A percentile compares a stretch with the other conserved stretches of the same genome.
Conservation (phyloP, 495 filamentous ascomycete genomes). For the Podospora bellae-mahoneyi region DNA sequence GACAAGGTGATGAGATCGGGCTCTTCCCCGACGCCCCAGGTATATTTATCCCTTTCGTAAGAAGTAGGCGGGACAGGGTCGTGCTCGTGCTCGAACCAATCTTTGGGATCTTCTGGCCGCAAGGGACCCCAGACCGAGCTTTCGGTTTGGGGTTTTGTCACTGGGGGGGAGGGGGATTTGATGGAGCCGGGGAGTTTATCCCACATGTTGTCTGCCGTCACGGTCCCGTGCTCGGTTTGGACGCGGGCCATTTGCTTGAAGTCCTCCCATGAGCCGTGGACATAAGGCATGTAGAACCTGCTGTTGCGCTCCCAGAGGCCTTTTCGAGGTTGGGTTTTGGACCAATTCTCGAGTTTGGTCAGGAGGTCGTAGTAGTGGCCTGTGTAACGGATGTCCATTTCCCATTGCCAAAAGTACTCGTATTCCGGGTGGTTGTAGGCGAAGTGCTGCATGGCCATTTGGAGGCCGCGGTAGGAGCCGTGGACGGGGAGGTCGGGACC, state of each 20-base stretch:
- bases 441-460: conserved; percentile 93
- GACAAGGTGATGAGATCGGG: conserved; percentile 93
- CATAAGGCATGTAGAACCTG: conserved; percentile 84
- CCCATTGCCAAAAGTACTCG: conserved; percentile 97
- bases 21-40: conserved; percentile 88
- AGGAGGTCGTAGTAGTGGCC: conserved; percentile 96
- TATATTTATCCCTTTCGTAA: conserved; percentile 74
- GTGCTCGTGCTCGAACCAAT: conserved; percentile 65
- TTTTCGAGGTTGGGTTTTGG: conserved; percentile 79
- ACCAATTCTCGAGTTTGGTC: conserved; percentile 68
- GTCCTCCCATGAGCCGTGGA: conserved; percentile 88
- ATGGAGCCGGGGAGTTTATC: conserved; percentile 39
- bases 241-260: conserved; percentile 91
- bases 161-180: conserved; percentile 20
- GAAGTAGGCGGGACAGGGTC: conserved; percentile 68
- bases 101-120: conserved; percentile 57
- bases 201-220: conserved; percentile 71
- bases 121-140: conserved; percentile 83
- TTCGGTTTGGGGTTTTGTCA: conserved; percentile 45
- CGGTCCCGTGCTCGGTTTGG: conserved; percentile 78
- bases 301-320: conserved; percentile 90
- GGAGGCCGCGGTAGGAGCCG: conserved; percentile 85
- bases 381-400: conserved; percentile 94
- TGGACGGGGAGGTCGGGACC: conserved; percentile 69
- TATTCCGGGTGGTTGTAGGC: conserved; percentile 87